phyloP scores from a whole-genome alignment of 2,329 filamentous ascomycete genomes.

The Aureobasidium namibiae region DNA sequence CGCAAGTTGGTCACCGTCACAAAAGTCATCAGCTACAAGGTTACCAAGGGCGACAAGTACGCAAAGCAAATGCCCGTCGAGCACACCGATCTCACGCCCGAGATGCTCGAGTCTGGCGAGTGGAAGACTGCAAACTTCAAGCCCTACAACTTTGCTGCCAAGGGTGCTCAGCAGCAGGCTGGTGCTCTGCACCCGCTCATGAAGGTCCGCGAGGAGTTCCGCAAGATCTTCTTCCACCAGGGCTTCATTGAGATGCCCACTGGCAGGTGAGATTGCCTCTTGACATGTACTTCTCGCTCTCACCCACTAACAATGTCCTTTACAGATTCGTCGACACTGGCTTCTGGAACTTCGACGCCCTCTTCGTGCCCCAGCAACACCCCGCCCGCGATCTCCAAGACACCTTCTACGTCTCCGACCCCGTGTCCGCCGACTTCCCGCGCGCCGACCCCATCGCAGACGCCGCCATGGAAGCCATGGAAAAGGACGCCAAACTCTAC shows the following conservation, averaged over 20 bases:
- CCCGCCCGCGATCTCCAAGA: slow-evolving; percentile 95
- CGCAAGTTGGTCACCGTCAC: slow-evolving; percentile 78
- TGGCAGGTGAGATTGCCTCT: slow-evolving; percentile 46
- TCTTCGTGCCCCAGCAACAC: slow-evolving; percentile 96
- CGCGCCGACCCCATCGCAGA: slow-evolving; percentile 46
- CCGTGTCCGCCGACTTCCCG: slow-evolving; percentile 61
- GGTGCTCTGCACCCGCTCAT: slow-evolving; percentile 55
- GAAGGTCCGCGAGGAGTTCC: slow-evolving; percentile 92
- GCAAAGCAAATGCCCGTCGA: slow-evolving; percentile 83
- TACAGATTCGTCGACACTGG: slow-evolving; percentile 81
- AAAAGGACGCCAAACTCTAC: slow-evolving; percentile 37
- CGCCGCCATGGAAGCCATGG: slow-evolving; percentile 41
- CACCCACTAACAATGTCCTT: slow-evolving; percentile 8
- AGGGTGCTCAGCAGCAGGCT: slow-evolving; percentile 53
- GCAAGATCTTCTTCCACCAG: slow-evolving; percentile 98
- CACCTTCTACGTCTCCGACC: slow-evolving; percentile 96
- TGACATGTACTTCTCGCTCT: too few species aligned
- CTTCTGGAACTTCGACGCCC: slow-evolving; percentile 98
- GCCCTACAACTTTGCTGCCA: slow-evolving; percentile 69
- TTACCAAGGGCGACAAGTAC: slow-evolving; percentile 80
- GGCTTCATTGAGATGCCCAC: slow-evolving; percentile 98
- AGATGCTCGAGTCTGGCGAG: slow-evolving; percentile 78
- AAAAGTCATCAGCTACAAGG: slow-evolving; percentile 78
- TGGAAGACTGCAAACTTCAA: slow-evolving; percentile 94
- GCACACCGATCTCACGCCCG: slow-evolving; percentile 87